Base-by-base conservation (phyloP, 1,139 yeast genomes). In the Groenewaldozyma sp. region DNA sequence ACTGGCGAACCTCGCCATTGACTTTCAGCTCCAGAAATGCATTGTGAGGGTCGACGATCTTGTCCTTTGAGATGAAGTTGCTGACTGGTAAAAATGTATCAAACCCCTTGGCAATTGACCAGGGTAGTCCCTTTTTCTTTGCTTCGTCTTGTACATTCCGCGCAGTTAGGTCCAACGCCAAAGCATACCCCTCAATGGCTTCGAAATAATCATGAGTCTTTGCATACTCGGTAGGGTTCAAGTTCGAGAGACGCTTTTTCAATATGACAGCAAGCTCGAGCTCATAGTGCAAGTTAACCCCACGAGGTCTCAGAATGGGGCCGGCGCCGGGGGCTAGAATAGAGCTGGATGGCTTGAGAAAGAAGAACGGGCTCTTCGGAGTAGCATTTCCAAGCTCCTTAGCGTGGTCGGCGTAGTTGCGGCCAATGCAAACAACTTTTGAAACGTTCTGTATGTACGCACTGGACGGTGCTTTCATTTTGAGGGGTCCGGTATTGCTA, bases 51-150 rank as follows among this genome's bases (percentile, higher is more conserved):
- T 83, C 86, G 2, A 80, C 72, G 44, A 87, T 76, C 47, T 69
- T 60, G 2, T 60, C 61, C 55, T 82, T 82, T 10, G 88, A 73
- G 43, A 91, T 79, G 50, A 77, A 75, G 21, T 67, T 62, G 6
- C 94, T 79, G 18, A 91, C 63, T 1, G 98, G 98, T 57, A 84
- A 69, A 60, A 91, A 91, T 0, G 98, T 91, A 58, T 91, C 98
- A 58, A 87, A 91, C 0, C 98, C 98, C 60, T 91, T 93, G 29
- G 93, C 95, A 51, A 88, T 84, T 3, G 93, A 66, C 99, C 99
- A 91, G 11, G 98, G 98, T 42, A 91, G 70, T 1, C 98, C 97
- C 60, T 86, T 86, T 65, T 73, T 74, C 63, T 91, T 93, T 37
- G 96, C 96, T 56, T 81, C 95, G 54, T 82, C 88, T 63, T 91